Evolutionary conservation across 192 early-diverging fungal species (phyloP), one percentile per base, ranked within the genome.

Genomic region (Coemansia erecta): DNA sequence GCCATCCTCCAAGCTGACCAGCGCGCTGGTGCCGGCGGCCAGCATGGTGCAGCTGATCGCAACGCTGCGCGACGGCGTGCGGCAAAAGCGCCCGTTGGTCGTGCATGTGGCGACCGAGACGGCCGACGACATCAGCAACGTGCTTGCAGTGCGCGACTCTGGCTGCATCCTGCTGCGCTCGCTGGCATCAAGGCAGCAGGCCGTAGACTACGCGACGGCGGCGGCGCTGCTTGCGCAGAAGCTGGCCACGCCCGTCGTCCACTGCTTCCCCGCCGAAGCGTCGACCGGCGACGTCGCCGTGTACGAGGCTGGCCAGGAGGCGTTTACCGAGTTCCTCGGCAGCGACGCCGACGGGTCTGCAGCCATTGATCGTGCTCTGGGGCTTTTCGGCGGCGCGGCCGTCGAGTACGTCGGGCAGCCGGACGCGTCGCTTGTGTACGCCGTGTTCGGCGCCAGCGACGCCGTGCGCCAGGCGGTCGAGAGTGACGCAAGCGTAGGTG

Each of bases 131-230:
- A 18, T 83, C 55, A 59, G 87, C 28, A 72, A 86, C 51, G 81
- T 92, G 39, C 82, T 90, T 70, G 84, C 86, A 14, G 85, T 92
- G 17, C 86, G 90, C 49, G 85, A 87, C 61, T 81, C 86, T 48
- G 94, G 94, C 12, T 89, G 89, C 46, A 89, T 85, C 8, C 52
- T 95, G 46, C 63, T 97, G 52, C 84, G 84, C 49, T 94, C 93
- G 31, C 28, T 31, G 28, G 68, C 76, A 28, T 84, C 83, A 53
- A 83, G 85, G 31, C 93, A 95, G 75, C 86, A 92, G 56, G 84
- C 90, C 5, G 83, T 90, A 39, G 93, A 96, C 79, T 76, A 91
- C 64, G 90, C 92, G 7, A 37, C 94, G 23, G 83, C 91, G 10
- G 87, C 94, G 6, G 86, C 95, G 47, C 79, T 91, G 22, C 83